Evolutionary conservation across 257 asterid genomes (phyloP).

Genomic region (Striga asiatica): DNA sequence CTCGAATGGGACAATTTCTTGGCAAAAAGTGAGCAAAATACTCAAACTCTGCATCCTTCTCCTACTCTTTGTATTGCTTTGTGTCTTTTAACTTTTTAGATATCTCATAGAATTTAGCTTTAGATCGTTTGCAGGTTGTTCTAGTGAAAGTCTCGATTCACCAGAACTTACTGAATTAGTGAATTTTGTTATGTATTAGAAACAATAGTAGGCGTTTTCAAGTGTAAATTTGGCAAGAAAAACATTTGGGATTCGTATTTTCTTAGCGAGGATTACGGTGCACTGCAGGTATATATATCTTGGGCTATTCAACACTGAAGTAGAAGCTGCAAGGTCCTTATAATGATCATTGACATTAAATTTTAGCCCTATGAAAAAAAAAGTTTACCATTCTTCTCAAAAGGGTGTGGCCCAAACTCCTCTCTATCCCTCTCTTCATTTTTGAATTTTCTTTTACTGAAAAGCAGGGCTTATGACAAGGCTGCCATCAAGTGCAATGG

Average conservation of each 20-base stretch:
- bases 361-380: background rate
- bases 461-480: constrained; percentile 54
- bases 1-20: constrained; percentile 51
- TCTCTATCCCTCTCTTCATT: background rate
- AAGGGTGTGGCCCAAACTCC: too few relatives aligned
- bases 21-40: constrained; percentile 35
- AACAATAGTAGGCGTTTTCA: background rate
- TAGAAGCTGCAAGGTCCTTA: background rate
- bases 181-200: too few relatives aligned
- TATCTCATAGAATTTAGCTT: background rate
- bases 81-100: background rate
- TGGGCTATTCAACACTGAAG: background rate
- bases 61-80: background rate
- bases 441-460: constrained; percentile 13
- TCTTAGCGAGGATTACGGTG: background rate
- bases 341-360: background rate
- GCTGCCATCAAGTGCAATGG: constrained; percentile 55
- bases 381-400: background rate
- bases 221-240: constrained; percentile 12
- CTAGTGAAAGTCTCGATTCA: too few relatives aligned
- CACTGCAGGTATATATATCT: background rate
- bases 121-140: too few relatives aligned
- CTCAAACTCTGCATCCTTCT: background rate
- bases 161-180: too few relatives aligned
- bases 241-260: constrained; percentile 8